phyloP scores from a whole-genome alignment of 2,329 filamentous ascomycete genomes.

The Pseudogymnoascus sp. region DNA sequence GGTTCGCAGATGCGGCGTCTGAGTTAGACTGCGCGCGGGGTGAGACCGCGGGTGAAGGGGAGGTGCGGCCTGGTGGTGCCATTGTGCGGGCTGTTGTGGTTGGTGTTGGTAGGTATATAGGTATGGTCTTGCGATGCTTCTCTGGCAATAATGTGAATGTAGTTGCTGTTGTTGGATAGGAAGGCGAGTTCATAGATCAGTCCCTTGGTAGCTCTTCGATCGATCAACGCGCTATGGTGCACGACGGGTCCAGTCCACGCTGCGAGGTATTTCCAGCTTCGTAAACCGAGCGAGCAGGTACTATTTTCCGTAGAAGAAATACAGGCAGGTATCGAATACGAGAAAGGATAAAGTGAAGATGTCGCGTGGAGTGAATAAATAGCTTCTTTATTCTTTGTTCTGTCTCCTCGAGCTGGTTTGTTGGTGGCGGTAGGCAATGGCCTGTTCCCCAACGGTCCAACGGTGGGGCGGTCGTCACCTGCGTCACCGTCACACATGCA shows the following conservation, averaged over 20 bases:
- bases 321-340: background rate
- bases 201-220: background rate
- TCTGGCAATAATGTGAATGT: background rate
- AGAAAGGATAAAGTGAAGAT: background rate
- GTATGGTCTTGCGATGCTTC: background rate
- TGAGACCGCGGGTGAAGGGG: background rate
- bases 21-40: background rate
- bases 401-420: background rate
- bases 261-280: too few species aligned
- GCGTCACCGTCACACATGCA: background rate
- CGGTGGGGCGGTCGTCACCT: background rate
- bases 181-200: background rate
- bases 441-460: background rate
- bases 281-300: too few species aligned
- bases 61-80: background rate
- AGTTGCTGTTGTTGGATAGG: background rate
- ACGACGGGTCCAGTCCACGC: background rate
- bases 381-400: background rate
- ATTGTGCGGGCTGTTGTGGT: slow-evolving; percentile 29
- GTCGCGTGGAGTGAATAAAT: background rate
- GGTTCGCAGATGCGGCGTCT: background rate
- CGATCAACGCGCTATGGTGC: background rate
- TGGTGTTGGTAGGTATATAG: slow-evolving; percentile 30
- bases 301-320: background rate
- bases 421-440: background rate